Evolutionary conservation across 164 flowering plant species (phyloP).

Genomic region (Cinnamomum chago): DNA sequence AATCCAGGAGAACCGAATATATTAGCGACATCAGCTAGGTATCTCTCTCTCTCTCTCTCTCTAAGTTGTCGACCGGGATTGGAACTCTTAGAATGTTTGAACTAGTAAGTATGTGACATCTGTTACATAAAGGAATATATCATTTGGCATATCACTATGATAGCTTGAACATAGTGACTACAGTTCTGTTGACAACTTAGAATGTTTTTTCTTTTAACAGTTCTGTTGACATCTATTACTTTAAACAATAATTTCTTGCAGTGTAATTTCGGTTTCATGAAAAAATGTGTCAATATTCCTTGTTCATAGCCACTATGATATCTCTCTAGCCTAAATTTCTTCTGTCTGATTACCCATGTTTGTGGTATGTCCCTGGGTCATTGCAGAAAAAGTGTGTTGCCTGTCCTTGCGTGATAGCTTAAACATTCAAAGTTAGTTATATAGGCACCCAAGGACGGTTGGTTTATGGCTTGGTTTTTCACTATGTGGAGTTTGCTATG

Average conservation of each 20-base stretch:
- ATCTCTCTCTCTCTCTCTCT: constrained; percentile 8
- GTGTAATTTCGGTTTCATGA: background rate
- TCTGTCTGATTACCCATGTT: too few species aligned
- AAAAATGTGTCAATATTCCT: background rate
- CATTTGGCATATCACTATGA: background rate
- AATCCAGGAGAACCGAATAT: constrained; percentile 87
- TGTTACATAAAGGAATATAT: too few species aligned
- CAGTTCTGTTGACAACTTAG: too few species aligned
- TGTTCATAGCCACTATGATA: background rate
- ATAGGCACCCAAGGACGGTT: background rate
- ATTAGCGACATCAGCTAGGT: constrained; percentile 86
- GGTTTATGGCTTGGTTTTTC: background rate
- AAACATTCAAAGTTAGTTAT: background rate
- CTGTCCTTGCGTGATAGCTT: background rate
- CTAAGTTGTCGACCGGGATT: background rate
- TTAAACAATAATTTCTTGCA: background rate
- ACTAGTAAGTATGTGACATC: too few species aligned
- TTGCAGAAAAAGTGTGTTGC: background rate
- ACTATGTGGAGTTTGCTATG: background rate
- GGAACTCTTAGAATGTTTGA: background rate
- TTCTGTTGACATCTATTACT: too few species aligned
- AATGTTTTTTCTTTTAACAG: too few species aligned
- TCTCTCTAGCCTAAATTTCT: background rate
- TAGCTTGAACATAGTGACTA: background rate
- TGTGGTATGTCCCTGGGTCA: background rate